Base-by-base conservation (phyloP, 768 basidiomycete genomes). In the Termitomyces eurrhizus region DNA sequence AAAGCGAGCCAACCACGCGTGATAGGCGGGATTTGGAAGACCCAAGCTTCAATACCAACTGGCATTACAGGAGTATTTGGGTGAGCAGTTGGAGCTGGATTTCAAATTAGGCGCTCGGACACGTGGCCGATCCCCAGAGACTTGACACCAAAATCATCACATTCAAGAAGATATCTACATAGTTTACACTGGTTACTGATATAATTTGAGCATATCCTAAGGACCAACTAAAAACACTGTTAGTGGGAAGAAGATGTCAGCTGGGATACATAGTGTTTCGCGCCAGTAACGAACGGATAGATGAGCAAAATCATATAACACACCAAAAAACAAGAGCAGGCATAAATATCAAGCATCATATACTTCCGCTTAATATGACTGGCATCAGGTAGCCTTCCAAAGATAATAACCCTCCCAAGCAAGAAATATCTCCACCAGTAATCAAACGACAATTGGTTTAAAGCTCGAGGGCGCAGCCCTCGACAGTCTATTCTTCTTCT, bases 1-100 rank as follows among this genome's bases (percentile, higher is more conserved):
- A 94, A 78, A 2, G 79, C 83, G 21, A 96, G 81, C 95, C 95
- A 98, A 56, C 81, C 81, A 51, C 95, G 80, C 2, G 95, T 97
- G 46, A 98, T 85, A 5, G 95, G 95, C 37, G 95, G 95, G 61
- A 98, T 91, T 67, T 95, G 92, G 33, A 82, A 82, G 37, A 97
- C 82, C 95, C 94, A 95, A 36, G 88, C 91, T 71, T 96, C 93
- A 63, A 95, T 82, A 57, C 90, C 90, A 58, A 90, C 89, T 26
- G 88, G 88, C 91, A 92, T 92, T 37, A 46, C 18, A 45, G 42
- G 46, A 32, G 37, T 21, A 42, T 3, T 42, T 42, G 41, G 16
- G 39, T 14, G 36, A 44, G 32, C 5, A 39, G 8, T n/a, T 18
- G 18, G 41, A 21, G n/a, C 32, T 51, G 32, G 52, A 44, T 21